Evolutionary conservation across 768 basidiomycete species (phyloP).

Genomic region (Auricularia sp.): DNA sequence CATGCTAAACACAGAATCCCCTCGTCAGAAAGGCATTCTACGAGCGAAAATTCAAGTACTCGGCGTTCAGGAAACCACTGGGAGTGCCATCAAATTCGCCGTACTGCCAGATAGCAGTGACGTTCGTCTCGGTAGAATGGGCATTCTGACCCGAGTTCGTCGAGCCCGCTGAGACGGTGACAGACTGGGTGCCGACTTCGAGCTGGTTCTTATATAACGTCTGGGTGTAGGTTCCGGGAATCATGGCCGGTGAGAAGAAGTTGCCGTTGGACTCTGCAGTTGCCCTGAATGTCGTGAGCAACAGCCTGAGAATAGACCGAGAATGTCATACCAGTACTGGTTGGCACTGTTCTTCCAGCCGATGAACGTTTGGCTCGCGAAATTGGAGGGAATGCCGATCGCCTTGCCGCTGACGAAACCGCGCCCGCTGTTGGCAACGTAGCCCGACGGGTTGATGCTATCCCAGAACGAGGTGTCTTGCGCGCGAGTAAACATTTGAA

Average conservation of each 20-base stretch:
- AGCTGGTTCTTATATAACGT: constrained; percentile 38
- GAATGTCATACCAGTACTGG: constrained; percentile 38
- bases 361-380: constrained; percentile 18
- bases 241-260: constrained; percentile 36
- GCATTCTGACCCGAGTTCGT: constrained; percentile 27
- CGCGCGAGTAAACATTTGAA: neutral
- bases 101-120: constrained; percentile 32
- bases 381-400: constrained; percentile 33
- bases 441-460: constrained; percentile 33
- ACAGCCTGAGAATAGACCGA: constrained; percentile 15
- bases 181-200: constrained; percentile 33
- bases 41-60: constrained; percentile 9
- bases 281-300: neutral
- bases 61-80: constrained; percentile 38
- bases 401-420: constrained; percentile 36
- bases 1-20: constrained; percentile 15
- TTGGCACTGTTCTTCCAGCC: constrained; percentile 29
- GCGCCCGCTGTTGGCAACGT: constrained; percentile 34
- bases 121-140: constrained; percentile 25
- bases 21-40: neutral
- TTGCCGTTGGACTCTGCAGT: constrained; percentile 17
- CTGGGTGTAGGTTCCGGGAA: constrained; percentile 39
- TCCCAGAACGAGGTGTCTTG: constrained; percentile 37
- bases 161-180: constrained; percentile 32
- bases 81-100: constrained; percentile 36